phyloP scores from a whole-genome alignment of 2,329 filamentous ascomycete genomes.

The Penicillium corylophilum region DNA sequence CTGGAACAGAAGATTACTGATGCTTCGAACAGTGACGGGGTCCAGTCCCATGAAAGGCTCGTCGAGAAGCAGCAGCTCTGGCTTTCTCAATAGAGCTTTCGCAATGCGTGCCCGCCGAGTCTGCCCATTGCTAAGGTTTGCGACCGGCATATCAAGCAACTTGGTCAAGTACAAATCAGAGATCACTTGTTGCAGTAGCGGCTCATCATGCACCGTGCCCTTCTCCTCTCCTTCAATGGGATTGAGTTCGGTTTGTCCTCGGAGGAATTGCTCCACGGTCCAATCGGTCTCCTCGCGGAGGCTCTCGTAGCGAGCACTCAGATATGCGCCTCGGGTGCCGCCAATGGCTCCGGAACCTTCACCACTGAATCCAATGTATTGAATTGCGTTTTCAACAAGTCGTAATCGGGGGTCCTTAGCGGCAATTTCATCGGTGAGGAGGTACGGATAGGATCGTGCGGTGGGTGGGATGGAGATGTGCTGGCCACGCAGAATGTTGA shows the following conservation, averaged over 20 bases:
- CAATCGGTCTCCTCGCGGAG: constrained; percentile 84
- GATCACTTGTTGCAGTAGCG: constrained; percentile 63
- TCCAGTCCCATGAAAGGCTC: constrained; percentile 97
- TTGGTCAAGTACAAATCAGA: constrained; percentile 66
- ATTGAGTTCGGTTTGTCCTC: constrained; percentile 81
- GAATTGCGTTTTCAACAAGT: constrained; percentile 67
- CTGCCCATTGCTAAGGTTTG: constrained; percentile 92
- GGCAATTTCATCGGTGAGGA: constrained; percentile 63
- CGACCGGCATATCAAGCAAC: constrained; percentile 76
- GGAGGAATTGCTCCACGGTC: constrained; percentile 75
- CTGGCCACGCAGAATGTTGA: constrained; percentile 74
- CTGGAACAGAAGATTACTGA: constrained; percentile 69
- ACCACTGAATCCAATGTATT: constrained; percentile 86
- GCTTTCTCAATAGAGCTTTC: constrained; percentile 73
- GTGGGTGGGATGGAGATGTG: constrained; percentile 73
- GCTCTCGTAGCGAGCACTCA: constrained; percentile 89
- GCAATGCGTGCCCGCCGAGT: constrained; percentile 84
- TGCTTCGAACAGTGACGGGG: constrained; percentile 69
- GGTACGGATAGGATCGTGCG: constrained; percentile 74
- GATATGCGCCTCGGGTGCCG: constrained; percentile 66
- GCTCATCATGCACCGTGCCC: constrained; percentile 50
- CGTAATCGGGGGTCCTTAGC: constrained; percentile 52
- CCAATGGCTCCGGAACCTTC: constrained; percentile 57
- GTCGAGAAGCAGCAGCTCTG: constrained; percentile 81
- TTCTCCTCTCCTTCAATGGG: constrained; percentile 58